Evolutionary conservation across 768 basidiomycete genomes (phyloP), one percentile per base, ranked within the genome.

Genomic region (Kwoniella newhampshirensis): DNA sequence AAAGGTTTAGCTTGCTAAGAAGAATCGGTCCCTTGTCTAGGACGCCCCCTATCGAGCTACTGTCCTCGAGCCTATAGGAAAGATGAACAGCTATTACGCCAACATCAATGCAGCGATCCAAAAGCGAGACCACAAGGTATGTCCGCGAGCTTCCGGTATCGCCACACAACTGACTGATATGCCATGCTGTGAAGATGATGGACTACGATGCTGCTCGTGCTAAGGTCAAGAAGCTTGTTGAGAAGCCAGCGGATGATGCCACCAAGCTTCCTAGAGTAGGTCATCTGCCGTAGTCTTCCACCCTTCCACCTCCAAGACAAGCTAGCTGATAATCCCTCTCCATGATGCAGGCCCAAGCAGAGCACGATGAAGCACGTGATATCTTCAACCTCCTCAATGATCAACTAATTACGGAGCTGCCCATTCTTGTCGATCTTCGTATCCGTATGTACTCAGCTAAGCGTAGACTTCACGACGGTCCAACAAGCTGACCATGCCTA

Each of bases 81-180:
- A 93, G 80, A 90, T 99, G 86, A 91, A 89, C 73, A 87, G 89
- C 0, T 96, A 96, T 77, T 94, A 91, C 43, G 90, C 91, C 2
- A 79, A 89, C 28, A 85, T 97, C 75, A 96, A 96, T 73, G 90
- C 93, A 57, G 89, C 93, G 54, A 91, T 99, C 61, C 59, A 83
- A 50, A 99, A 99, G 78, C 84, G 96, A 51, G 89, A 94, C 79
- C 94, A 99, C 81, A 99, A 98, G 84, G 93, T 90, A 39, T 4
- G 71, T 39, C 28, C n/a, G n/a, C n/a, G n/a, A n/a, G n/a, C n/a
- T n/a, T n/a, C n/a, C n/a, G n/a, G n/a, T n/a, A n/a, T n/a, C 20
- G 2, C 13, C 20, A 30, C 20, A n/a, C n/a, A n/a, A n/a, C n/a
- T n/a, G n/a, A n/a, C n/a, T n/a, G n/a, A n/a, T n/a, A n/a, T n/a